Conservation (phyloP, 2,329 filamentous ascomycete genomes). For the Septoria petroselini region DNA sequence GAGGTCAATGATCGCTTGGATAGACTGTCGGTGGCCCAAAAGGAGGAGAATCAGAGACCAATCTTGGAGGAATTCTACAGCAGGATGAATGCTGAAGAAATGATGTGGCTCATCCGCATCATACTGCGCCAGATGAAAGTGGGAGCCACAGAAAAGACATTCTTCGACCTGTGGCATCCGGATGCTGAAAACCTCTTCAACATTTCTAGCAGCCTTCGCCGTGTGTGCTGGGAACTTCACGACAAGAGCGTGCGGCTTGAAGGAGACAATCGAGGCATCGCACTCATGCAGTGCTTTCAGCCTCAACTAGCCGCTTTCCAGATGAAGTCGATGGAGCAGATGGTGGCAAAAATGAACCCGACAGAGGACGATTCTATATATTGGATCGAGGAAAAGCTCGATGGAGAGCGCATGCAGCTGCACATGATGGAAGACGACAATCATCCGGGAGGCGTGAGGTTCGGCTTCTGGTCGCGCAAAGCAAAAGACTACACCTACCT, state of each 20-base stretch:
- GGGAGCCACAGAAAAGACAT: constrained; percentile 79
- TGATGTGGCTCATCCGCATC: constrained; percentile 93
- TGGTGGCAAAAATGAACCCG: constrained; percentile 65
- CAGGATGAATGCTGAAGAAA: constrained; percentile 86
- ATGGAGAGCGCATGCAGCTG: constrained; percentile 95
- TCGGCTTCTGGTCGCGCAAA: constrained; percentile 91
- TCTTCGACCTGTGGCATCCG: constrained; percentile 65
- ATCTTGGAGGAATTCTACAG: constrained; percentile 83
- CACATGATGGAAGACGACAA: constrained; percentile 75
- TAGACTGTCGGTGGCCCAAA: constrained; percentile 67
- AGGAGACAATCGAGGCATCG: constrained; percentile 69
- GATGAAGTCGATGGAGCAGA: constrained; percentile 74
- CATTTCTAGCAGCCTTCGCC: constrained; percentile 81
- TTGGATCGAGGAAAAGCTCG: constrained; percentile 97
- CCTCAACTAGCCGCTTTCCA: constrained; percentile 93
- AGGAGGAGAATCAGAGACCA: constrained; percentile 78
- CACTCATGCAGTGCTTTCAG: constrained; percentile 92
- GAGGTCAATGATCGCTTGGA: constrained; percentile 88
- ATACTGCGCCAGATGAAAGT: constrained; percentile 77
- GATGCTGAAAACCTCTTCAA: constrained; percentile 64
- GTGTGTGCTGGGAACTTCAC: constrained; percentile 91
- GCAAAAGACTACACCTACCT: constrained; percentile 95
- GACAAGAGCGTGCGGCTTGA: constrained; percentile 71
- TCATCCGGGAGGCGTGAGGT: constrained; percentile 66
- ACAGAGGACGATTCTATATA: constrained; percentile 72